phyloP scores from a whole-genome alignment of 257 asterid genomes.

The Rhazya stricta region DNA sequence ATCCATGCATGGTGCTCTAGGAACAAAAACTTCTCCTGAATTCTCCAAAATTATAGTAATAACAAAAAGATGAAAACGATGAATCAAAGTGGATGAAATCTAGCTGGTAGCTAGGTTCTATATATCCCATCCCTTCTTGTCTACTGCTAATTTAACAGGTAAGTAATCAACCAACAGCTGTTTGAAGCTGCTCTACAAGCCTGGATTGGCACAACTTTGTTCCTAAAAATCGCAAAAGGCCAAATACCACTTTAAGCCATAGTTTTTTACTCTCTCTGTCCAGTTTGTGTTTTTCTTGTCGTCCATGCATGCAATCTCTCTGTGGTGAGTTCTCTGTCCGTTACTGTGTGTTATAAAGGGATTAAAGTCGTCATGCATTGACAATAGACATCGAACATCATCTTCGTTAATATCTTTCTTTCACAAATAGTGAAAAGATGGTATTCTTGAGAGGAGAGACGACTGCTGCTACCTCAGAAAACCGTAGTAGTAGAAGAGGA shows the following conservation, averaged over 20 bases:
- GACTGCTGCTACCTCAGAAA: neutral
- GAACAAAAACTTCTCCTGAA: too few relatives aligned
- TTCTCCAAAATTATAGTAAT: too few relatives aligned
- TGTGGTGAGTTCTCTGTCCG: neutral
- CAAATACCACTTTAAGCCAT: constrained; percentile 6
- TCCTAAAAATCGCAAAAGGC: neutral
- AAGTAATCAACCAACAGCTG: neutral
- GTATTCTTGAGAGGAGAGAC: neutral
- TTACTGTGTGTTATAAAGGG: neutral
- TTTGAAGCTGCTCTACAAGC: neutral
- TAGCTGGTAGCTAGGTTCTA: neutral
- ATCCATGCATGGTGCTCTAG: too few relatives aligned
- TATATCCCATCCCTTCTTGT: neutral
- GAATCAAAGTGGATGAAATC: neutral
- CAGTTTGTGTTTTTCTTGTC: constrained; percentile 1
- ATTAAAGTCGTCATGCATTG: neutral
- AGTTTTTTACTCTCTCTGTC: neutral
- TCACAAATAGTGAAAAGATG: constrained; percentile 3
- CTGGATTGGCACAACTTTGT: neutral
- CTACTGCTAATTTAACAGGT: neutral
- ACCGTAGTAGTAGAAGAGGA: neutral
- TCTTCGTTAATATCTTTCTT: constrained; percentile 2
- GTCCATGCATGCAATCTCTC: neutral
- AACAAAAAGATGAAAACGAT: too few relatives aligned
- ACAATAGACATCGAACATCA: neutral